A percentile compares a stretch with the other conserved stretches of the same genome.
Conservation (phyloP, 768 basidiomycete genomes). For the Fomitopsis serialis region DNA sequence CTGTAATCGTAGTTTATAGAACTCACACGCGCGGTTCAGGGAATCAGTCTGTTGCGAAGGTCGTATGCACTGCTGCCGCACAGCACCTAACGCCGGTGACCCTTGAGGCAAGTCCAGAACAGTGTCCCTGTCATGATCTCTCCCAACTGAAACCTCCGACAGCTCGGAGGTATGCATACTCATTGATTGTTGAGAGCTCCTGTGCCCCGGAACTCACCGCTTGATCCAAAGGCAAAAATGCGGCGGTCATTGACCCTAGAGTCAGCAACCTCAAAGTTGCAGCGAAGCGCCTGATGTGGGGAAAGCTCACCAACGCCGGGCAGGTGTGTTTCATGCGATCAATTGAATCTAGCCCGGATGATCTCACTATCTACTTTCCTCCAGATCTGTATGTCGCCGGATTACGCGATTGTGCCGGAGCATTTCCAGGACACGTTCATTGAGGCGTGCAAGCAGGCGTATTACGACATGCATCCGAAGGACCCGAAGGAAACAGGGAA, state of each 20-base stretch:
- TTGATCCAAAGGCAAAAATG: constrained; percentile 48
- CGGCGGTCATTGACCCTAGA: constrained; percentile 59
- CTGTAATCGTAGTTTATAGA: constrained; percentile 51
- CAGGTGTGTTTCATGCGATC: constrained; percentile 24
- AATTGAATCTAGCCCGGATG: not conserved
- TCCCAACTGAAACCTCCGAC: not conserved
- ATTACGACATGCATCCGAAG: constrained; percentile 51
- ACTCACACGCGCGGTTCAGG: constrained; percentile 23
- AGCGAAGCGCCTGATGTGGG: constrained; percentile 76
- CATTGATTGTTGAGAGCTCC: not conserved
- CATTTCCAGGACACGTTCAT: constrained; percentile 34
- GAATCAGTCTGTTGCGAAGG: constrained; percentile 11
- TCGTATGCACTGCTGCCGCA: constrained; percentile 72
- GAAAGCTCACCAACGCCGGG: constrained; percentile 71
- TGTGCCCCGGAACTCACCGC: not conserved
- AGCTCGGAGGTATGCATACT: constrained; percentile 45
- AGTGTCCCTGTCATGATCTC: not conserved
- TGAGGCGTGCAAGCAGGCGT: constrained; percentile 37
- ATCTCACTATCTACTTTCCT: constrained; percentile 12
- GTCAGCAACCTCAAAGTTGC: constrained; percentile 55
- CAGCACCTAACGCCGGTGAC: constrained; percentile 66
- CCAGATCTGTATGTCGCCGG: constrained; percentile 69
- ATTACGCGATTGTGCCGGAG: constrained; percentile 44
- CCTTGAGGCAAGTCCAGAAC: constrained; percentile 35
- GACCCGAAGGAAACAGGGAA: constrained; percentile 35